Conservation (phyloP, 2,329 filamentous ascomycete genomes). For the Mycosphaerelloides madeirae region DNA sequence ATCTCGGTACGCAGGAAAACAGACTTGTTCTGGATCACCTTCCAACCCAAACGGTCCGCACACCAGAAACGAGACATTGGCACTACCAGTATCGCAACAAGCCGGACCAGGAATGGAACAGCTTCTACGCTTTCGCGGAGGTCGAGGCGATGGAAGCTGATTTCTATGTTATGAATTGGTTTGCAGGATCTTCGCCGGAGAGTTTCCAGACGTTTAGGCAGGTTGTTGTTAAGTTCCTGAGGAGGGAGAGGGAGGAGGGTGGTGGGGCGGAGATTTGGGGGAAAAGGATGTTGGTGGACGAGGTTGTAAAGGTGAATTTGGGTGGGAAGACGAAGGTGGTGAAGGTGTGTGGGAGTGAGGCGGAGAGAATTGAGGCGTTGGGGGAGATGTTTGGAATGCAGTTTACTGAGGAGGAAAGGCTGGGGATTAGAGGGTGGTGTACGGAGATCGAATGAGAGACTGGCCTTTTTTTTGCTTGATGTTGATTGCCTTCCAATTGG, state of each 20-base stretch:
- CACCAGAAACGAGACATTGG: conserved; percentile 39
- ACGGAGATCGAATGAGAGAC: too few species aligned
- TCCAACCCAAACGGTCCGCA: conserved; percentile 19
- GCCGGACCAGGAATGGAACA: conserved; percentile 50
- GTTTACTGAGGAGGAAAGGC: conserved; percentile 35
- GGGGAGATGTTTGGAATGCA: conserved; percentile 43
- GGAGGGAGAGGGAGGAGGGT: conserved; percentile 12
- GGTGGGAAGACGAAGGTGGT: conserved; percentile 42
- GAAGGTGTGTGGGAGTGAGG: conserved; percentile 39
- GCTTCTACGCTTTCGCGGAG: conserved; percentile 62
- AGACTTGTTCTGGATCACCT: conserved; percentile 20
- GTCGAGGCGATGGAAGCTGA: conserved; percentile 58
- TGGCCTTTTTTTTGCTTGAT: too few species aligned
- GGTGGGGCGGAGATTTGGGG: conserved; percentile 22
- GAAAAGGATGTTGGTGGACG: conserved; percentile 40
- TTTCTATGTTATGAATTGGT: conserved; percentile 57
- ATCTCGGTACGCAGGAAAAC: conserved; percentile 23
- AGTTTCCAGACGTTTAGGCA: conserved; percentile 53
- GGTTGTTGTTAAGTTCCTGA: conserved; percentile 49
- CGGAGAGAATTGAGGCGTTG: conserved; percentile 39
- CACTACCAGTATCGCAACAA: conserved; percentile 37
- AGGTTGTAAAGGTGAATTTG: conserved; percentile 42
- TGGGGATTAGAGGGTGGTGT: conserved; percentile 28
- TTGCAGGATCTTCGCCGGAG: conserved; percentile 42
- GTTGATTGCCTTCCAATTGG: too few species aligned